Conservation (phyloP, 371 early-diverging fungal genomes). For the Globomyces sp. region DNA sequence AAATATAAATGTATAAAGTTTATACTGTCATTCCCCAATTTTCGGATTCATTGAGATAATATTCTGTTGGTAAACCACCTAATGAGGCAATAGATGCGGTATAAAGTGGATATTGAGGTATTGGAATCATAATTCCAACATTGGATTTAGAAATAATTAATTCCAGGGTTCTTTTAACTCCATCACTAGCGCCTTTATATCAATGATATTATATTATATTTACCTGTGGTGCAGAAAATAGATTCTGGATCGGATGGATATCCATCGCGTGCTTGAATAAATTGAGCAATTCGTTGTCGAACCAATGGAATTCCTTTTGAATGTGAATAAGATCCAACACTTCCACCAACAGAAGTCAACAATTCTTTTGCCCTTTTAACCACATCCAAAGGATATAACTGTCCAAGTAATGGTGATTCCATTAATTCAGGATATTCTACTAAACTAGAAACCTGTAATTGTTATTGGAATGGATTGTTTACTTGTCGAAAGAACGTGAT, state of each 20-base stretch:
- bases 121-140: slow-evolving; percentile 95
- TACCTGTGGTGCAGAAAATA: slow-evolving; percentile 90
- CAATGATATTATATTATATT: slow-evolving; percentile 24
- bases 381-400: slow-evolving; percentile 82
- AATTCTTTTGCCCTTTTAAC: slow-evolving; percentile 76
- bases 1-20: neutral
- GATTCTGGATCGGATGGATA: slow-evolving; percentile 74
- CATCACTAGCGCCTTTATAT: slow-evolving; percentile 62
- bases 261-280: slow-evolving; percentile 82
- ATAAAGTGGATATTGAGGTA: slow-evolving; percentile 98
- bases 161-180: slow-evolving; percentile 85
- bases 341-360: slow-evolving; percentile 62
- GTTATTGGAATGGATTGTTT: no score
- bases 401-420: slow-evolving; percentile 50
- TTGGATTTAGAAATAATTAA: slow-evolving; percentile 70
- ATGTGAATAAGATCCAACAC: slow-evolving; percentile 92
- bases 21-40: slow-evolving; percentile 76
- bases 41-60: slow-evolving; percentile 82
- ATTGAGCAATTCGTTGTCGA: slow-evolving; percentile 83
- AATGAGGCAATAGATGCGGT: slow-evolving; percentile 86
- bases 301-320: slow-evolving; percentile 87
- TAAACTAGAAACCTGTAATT: slow-evolving; percentile 64
- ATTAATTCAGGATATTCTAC: slow-evolving; percentile 86
- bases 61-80: slow-evolving; percentile 82
- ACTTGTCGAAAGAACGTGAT: slow-evolving; percentile 95